These are phyloP conservation scores for Polychaeton citri DNA, from an alignment of 2,329 filamentous ascomycete species.

Conservation along the genomic window DNA sequence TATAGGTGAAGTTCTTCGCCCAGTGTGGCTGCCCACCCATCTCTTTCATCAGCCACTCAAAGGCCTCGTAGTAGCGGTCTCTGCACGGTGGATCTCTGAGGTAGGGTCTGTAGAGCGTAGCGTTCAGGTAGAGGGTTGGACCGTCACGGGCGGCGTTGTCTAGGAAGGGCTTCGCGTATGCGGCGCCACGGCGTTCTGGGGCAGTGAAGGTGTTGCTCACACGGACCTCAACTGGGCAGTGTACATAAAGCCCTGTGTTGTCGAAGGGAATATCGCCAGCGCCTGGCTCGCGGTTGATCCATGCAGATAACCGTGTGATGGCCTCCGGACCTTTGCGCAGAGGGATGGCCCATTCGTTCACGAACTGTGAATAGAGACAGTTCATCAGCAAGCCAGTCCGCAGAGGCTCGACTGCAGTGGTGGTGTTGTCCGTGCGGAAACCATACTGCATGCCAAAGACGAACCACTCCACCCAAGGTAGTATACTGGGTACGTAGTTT, in stretches of 20 bases:
- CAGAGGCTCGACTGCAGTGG: constrained; percentile 66
- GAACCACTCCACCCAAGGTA: constrained; percentile 89
- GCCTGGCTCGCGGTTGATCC: constrained; percentile 67
- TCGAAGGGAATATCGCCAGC: constrained; percentile 62
- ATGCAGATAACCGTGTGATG: constrained; percentile 66
- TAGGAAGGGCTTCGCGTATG: constrained; percentile 39
- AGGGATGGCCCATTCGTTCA: constrained; percentile 96
- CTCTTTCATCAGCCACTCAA: constrained; percentile 82
- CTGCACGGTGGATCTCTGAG: constrained; percentile 62
- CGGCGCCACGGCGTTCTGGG: constrained; percentile 28
- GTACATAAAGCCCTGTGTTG: constrained; percentile 67
- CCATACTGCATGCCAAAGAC: constrained; percentile 97
- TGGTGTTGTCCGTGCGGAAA: constrained; percentile 56
- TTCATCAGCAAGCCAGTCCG: constrained; percentile 82
- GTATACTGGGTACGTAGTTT: constrained; percentile 61
- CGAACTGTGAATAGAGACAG: constrained; percentile 94
- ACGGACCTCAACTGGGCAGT: constrained; percentile 86
- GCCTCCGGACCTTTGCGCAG: constrained; percentile 77
- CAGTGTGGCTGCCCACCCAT: constrained; percentile 74
- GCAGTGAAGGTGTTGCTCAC: constrained; percentile 54
- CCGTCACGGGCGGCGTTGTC: constrained; percentile 57
- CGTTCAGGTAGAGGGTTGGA: constrained; percentile 78
- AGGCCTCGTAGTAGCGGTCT: constrained; percentile 71
- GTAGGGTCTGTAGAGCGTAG: constrained; percentile 78
- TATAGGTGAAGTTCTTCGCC: constrained; percentile 75